Base-by-base conservation (phyloP, 495 filamentous ascomycete species). In the Neurospora sp. region DNA sequence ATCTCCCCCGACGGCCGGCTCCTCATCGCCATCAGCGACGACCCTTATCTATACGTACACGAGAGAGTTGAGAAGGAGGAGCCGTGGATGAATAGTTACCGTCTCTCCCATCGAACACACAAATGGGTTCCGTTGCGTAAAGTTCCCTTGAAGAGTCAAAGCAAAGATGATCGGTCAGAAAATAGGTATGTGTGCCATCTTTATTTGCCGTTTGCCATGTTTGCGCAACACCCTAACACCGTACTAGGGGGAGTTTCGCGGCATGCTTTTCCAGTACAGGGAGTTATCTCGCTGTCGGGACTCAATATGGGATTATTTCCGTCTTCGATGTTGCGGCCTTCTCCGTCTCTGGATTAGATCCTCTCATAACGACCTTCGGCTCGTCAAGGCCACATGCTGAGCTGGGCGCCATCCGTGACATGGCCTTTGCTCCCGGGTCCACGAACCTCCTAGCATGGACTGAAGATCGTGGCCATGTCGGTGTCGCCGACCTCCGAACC, bases 401-500 rank as follows among this genome's bases (percentile, higher is more conserved):
- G 61, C 86, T 85, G 22, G 95, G 96, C 71, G 94, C 96, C 61
- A 89, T 99, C 70, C 89, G 96, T 70, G 92, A 93, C 71, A 95
- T 99, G 90, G 86, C 89, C 31, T 99, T 99, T 79, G 91, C 92
- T 0, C 94, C 96, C 3, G 92, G 91, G 22, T 93, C 94, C 10
- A 92, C 90, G 88, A 95, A 99, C 80, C 87, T 99, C 18, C 85
- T 99, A 41, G 92, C 96, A 35, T 98, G 95, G 94, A 89, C 94
- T 27, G 96, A 99, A 82, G 91, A 97, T 74, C 91, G 90, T 73
- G 94, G 93, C 9, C 87, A 92, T 75, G 87, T 95, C 41, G 94
- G 94, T 12, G 85, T 98, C 65, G 92, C 92, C 3, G 96, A 99
- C 83, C 83, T 94, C 31, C 91, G 96, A 31, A 89, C 88, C 72